Evolutionary conservation across 106 monocot genomes (phyloP), one percentile per base, ranked within the genome.

Genomic region (Phalaenopsis equestris): DNA sequence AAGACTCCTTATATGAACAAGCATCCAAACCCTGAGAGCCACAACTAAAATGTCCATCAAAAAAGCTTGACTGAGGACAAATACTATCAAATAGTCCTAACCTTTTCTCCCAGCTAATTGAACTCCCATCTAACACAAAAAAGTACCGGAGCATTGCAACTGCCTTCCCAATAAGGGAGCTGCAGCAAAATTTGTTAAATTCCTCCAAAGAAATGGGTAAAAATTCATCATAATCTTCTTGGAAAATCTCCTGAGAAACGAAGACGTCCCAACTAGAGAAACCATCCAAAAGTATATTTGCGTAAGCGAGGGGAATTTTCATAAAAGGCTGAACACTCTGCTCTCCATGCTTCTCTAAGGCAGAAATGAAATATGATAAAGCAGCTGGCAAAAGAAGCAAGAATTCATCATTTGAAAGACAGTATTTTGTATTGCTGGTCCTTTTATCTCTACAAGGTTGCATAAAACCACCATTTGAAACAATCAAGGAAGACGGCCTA

Each of bases 141-240:
- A 55, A 86, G 56, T 84, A 83, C 38, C 55, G 79, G 70, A 98
- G 79, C 89, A 98, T 94, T 65, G 9, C 72, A 49, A 91, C 61
- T 57, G 98, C 80, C 78, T 91, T 98, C 39, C 92, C 90, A 83
- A 98, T 89, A 82, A 94, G 84, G 67, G 94, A 85, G 74, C 14
- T 80, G 52, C 75, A 81, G 72, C 84, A 93, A 84, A 75, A 48
- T 81, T 42, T 48, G n/a, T 79, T 79, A 77, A 89, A 79, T 61
- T 85, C 83, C 52, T 91, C 83, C 48, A 80, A 24, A 73, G 87
- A 82, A 56, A 23, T 64, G 8, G 75, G 65, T 38, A 38, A 61
- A 23, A 41, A 55, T 64, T 89, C 81, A 55, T 74, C 77, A 79
- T 83, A 83, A 39, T 94, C 89, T 82, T 98, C 92, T 81, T 84